Conservation (phyloP, 352 stramenopile genomes). For the Phytopythium aichiense region DNA sequence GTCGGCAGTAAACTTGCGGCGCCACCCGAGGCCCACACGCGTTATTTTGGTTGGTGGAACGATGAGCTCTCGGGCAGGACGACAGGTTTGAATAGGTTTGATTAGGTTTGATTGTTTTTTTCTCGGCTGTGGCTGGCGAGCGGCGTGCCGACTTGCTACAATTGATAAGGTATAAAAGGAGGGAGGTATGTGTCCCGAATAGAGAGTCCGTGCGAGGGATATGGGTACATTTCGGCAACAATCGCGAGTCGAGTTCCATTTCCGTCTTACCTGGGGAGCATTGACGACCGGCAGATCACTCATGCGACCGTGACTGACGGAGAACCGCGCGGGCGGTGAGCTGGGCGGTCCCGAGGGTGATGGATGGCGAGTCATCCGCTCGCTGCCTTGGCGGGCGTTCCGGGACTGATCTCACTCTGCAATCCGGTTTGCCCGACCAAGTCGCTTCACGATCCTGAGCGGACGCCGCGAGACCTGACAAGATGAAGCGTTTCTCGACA, state of each 20-base stretch:
- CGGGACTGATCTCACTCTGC: neutral
- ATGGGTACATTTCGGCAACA: slow-evolving; percentile 8
- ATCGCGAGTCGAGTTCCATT: neutral
- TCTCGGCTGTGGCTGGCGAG: neutral
- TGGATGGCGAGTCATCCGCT: neutral
- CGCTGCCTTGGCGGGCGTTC: no score
- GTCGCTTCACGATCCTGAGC: neutral
- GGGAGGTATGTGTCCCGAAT: neutral
- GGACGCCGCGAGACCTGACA: neutral
- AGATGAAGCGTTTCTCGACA: neutral
- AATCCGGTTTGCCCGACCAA: neutral
- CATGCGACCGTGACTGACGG: neutral
- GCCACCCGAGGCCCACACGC: neutral
- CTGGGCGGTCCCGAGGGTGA: neutral
- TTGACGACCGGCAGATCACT: neutral
- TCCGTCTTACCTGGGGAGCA: neutral
- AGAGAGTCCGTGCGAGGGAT: neutral
- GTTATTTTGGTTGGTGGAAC: slow-evolving; percentile 1
- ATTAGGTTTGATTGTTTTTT: neutral
- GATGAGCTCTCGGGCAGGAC: neutral
- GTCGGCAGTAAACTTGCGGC: neutral
- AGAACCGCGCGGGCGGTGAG: neutral
- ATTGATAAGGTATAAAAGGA: neutral
- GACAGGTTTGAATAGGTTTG: neutral
- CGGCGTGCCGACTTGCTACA: no score